Base-by-base conservation (phyloP, 2,329 filamentous ascomycete species). In the Trichoderma arundinaceum region DNA sequence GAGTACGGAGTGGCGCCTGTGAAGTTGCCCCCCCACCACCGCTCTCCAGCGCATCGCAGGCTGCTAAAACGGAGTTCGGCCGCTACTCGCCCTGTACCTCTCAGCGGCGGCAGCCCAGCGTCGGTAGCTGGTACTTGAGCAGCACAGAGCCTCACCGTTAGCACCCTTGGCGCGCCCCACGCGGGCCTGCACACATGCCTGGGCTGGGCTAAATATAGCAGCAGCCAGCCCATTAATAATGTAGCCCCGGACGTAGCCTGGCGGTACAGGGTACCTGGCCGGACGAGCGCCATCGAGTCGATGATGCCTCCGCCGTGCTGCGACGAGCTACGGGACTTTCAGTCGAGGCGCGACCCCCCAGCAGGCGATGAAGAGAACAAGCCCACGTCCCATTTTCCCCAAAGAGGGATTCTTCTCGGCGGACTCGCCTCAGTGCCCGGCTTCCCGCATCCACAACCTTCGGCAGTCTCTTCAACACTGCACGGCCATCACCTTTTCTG, bases 361-460 rank as follows among this genome's bases (percentile, higher is more conserved):
- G n/a, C 41, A 35, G 28, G 32, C 52, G 17, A 60, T 51, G 28
- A 8, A 33, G 39, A 22, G 33, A 28, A 44, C 35, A 22, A 39
- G n/a, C 35, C 52, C 33, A 44, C 51, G 59, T 38, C 51, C 51
- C 41, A 57, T 48, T 64, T 44, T 53, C 48, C 59, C 59, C 60
- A 64, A 56, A 46, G 51, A 54, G 32, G 44, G 46, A 60, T 28
- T 33, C 28, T 44, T 44, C 32, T 19, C 41, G 28, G 54, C 58
- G 58, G 48, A 38, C 54, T 52, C 48, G 58, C 48, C 38, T 62
- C 46, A 33, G 39, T 39, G 39, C 39, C 60, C 60, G 60, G 51
- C 49, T 64, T 56, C 19, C 61, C 51, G 61, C 61, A 64, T 57
- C 61, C 61, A 64, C 61, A 62, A 44, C 61, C 43, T 56, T 48